Evolutionary conservation across 179 eudicot species (phyloP).

Genomic region (Silene coronaria): DNA sequence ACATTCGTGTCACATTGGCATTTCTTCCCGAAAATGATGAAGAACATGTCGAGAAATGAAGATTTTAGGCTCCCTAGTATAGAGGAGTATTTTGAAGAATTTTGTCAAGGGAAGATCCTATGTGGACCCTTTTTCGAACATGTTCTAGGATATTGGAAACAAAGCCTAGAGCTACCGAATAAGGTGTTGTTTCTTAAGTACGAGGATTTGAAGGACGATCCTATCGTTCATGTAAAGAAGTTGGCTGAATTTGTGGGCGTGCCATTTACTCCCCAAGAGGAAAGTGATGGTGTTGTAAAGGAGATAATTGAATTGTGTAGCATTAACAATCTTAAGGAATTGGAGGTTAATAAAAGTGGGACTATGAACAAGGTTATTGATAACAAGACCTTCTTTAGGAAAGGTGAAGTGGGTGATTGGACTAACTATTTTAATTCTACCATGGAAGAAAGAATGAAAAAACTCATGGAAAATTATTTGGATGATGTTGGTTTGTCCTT

Average conservation of each 20-base stretch:
- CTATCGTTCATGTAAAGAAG: neutral
- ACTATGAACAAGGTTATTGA: neutral
- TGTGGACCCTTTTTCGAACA: conserved; percentile 17
- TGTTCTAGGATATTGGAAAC: neutral
- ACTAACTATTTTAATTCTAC: neutral
- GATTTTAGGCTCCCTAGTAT: neutral
- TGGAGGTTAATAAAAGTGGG: conserved; percentile 16
- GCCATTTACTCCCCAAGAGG: neutral
- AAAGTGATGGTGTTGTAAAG: neutral
- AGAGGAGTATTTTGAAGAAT: conserved; percentile 12
- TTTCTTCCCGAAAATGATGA: neutral
- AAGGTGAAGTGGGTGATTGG: conserved; percentile 6
- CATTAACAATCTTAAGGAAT: neutral
- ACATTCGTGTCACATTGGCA: conserved; percentile 9
- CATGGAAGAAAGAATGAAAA: neutral
- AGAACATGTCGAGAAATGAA: neutral
- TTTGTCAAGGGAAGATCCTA: neutral
- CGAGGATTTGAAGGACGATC: conserved; percentile 8
- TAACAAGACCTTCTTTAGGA: conserved; percentile 10
- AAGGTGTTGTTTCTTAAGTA: neutral
- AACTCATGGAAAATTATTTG: neutral
- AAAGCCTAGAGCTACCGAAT: neutral
- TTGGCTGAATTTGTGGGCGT: conserved; percentile 13
- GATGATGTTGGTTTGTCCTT: conserved; percentile 3
- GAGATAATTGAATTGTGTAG: conserved; percentile 11